Evolutionary conservation across 2,329 filamentous ascomycete genomes (phyloP).

Genomic region (Exophiala spinifera): DNA sequence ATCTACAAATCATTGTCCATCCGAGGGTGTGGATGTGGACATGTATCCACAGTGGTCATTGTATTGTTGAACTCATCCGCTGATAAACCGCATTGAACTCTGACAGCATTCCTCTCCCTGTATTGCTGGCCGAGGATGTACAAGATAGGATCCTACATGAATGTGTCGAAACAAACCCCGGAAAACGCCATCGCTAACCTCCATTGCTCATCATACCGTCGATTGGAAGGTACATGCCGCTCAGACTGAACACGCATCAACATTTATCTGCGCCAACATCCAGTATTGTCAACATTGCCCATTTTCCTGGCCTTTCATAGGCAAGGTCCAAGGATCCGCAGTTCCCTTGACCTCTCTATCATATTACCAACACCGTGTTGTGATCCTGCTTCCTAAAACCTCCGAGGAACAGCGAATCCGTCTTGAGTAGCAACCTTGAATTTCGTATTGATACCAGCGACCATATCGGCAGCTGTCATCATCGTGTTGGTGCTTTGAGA

Average conservation of each 20-base stretch:
- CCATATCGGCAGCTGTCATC: conserved; percentile 16
- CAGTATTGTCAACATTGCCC: not conserved
- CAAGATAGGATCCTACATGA: too few relatives aligned
- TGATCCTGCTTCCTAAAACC: not conserved
- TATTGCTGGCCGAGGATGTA: too few relatives aligned
- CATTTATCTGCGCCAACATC: not conserved
- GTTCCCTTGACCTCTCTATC: not conserved
- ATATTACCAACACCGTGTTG: not conserved
- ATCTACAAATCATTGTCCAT: too few relatives aligned
- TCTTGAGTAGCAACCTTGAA: conserved; percentile 16
- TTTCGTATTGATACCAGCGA: conserved; percentile 19
- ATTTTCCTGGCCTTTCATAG: not conserved
- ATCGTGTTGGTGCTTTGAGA: not conserved
- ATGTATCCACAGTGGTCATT: too few relatives aligned
- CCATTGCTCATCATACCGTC: too few relatives aligned
- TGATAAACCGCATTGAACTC: too few relatives aligned
- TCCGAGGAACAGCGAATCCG: conserved; percentile 15
- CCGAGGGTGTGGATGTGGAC: too few relatives aligned
- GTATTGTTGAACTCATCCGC: too few relatives aligned
- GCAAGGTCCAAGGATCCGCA: too few relatives aligned
- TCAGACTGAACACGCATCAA: not conserved
- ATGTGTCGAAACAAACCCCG: not conserved
- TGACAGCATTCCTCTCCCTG: too few relatives aligned
- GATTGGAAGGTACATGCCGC: not conserved
- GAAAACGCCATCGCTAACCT: not conserved